These are phyloP conservation scores for Pluteus cervinus DNA, from an alignment of 768 basidiomycete genomes.

Conservation along the genomic window DNA sequence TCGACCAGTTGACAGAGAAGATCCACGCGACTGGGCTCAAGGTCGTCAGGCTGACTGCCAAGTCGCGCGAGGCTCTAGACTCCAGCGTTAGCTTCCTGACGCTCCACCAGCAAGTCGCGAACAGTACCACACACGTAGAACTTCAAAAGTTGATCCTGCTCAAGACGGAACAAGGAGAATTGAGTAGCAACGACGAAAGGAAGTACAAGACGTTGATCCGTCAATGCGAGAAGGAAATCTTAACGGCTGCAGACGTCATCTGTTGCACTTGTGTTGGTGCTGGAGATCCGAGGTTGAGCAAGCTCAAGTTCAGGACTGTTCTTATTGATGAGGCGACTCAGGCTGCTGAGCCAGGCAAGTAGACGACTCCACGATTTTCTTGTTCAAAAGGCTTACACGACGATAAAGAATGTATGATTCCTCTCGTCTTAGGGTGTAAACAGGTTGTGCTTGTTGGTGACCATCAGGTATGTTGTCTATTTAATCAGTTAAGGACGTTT, in stretches of 20 bases:
- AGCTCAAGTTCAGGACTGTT: slow-evolving; percentile 97
- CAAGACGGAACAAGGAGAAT: slow-evolving; percentile 95
- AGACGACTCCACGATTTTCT: slow-evolving; percentile 10
- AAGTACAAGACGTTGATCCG: slow-evolving; percentile 96
- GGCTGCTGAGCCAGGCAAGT: slow-evolving; percentile 88
- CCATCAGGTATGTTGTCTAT: slow-evolving; percentile 49
- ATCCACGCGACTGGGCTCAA: slow-evolving; percentile 99
- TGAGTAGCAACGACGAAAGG: slow-evolving; percentile 94
- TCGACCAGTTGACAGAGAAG: slow-evolving; percentile 98
- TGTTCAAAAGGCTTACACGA: slow-evolving; percentile 11
- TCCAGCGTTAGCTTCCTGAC: slow-evolving; percentile 94
- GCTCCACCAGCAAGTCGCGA: slow-evolving; percentile 95
- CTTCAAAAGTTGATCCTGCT: slow-evolving; percentile 97
- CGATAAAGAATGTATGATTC: slow-evolving; percentile 93
- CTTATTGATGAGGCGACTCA: slow-evolving; percentile 99
- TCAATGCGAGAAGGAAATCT: slow-evolving; percentile 96
- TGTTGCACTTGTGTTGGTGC: slow-evolving; percentile 98
- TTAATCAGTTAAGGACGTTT: not conserved
- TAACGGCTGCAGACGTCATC: slow-evolving; percentile 93
- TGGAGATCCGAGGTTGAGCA: slow-evolving; percentile 92
- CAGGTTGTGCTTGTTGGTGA: slow-evolving; percentile 98
- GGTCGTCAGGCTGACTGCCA: slow-evolving; percentile 95
- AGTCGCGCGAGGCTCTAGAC: slow-evolving; percentile 96
- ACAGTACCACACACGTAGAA: slow-evolving; percentile 93
- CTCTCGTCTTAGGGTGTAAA: slow-evolving; percentile 95